Base-by-base conservation (phyloP, 2,329 filamentous ascomycete genomes). In the Diaporthe humulicola region DNA sequence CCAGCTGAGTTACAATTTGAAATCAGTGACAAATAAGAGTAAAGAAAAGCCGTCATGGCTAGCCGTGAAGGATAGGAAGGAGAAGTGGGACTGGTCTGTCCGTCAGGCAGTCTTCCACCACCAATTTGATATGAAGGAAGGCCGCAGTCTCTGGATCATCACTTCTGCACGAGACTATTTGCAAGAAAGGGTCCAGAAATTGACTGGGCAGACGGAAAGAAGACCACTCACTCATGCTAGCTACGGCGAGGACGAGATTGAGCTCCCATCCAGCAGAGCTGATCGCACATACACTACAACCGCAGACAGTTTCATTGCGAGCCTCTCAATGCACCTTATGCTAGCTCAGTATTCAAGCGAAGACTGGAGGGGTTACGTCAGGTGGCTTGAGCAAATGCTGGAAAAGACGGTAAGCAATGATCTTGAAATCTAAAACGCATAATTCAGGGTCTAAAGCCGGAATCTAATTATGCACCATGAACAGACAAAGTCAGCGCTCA, bases 361-460 rank as follows among this genome's bases (percentile, higher is more conserved):
- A 73, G 81, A 84, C n/a, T 87, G 85, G 85, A 80, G 84, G 38
- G 81, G 81, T 77, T 86, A 86, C 75, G 81, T 87, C 28, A 75
- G 80, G 17, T 85, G 80, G 80, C 77, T 87, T 0, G 85, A 87
- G 74, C 77, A 79, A 15, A 73, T 66, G 4, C 64, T 79, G 6
- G 70, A 75, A 36, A 77, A 77, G 4, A 33, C 56, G 42, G 71
- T 73, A 4, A 56, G 71, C 54, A 6, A n/a, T 25, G 8, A n/a
- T 71, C 6, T 50, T 22, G 15, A 50, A 10, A 19, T 15, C 45
- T 50, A 6, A 19, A 61, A 19, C 9, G 22, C 54, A 17, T 7
- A 25, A 17, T 7, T 42, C 14, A n/a, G n/a, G n/a, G n/a, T n/a
- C n/a, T n/a, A n/a, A n/a, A n/a, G n/a, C n/a, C n/a, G n/a, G n/a